phyloP scores from a whole-genome alignment of 2,329 filamentous ascomycete genomes.

The Neofusicoccum laricinum region DNA sequence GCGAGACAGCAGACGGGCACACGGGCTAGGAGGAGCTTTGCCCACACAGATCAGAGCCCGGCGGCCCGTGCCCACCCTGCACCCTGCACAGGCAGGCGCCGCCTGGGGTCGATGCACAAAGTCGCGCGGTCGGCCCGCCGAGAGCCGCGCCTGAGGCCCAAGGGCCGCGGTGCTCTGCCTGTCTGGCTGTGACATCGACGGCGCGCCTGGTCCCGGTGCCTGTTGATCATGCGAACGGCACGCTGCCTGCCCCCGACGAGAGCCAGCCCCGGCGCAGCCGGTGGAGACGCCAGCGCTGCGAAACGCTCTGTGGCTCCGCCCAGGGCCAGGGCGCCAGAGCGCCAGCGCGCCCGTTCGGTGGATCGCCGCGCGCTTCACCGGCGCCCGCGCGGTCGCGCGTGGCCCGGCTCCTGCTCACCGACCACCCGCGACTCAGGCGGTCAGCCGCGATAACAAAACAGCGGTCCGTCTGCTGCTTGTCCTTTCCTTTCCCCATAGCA shows the following conservation, averaged over 20 bases:
- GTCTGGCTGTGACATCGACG: neutral
- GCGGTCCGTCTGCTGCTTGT: neutral
- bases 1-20: neutral
- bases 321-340: too few species aligned
- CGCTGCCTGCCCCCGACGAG: neutral
- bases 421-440: constrained; percentile 9
- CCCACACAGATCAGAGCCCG: neutral
- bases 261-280: neutral
- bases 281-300: neutral
- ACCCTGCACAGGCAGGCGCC: neutral
- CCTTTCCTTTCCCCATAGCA: neutral
- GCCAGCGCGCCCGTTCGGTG: neutral
- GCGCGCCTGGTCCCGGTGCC: constrained; percentile 1
- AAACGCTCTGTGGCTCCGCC: neutral
- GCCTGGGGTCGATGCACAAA: neutral
- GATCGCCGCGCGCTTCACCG: neutral
- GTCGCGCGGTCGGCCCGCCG: neutral
- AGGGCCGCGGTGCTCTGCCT: neutral
- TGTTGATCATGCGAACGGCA: neutral
- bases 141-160: neutral
- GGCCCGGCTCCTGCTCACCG: neutral
- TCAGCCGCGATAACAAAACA: constrained; percentile 8
- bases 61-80: neutral
- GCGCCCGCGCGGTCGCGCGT: neutral
- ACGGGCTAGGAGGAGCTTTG: neutral